A percentile compares a stretch with the other conserved stretches of the same genome.
Conservation (phyloP, 176 grass and related monocot genomes). For the Tillandsia leiboldiana region DNA sequence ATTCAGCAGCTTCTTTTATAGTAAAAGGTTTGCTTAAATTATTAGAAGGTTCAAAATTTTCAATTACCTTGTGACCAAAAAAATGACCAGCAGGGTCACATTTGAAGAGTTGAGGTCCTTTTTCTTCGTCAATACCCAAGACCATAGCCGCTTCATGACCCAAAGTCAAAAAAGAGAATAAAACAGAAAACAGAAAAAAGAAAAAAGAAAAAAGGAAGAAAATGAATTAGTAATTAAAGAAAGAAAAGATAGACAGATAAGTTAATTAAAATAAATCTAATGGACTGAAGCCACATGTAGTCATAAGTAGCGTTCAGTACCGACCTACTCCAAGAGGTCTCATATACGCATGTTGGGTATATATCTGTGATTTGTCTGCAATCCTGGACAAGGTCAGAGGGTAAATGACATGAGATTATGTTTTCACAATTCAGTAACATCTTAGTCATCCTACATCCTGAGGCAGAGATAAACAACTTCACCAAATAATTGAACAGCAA, state of each 20-base stretch:
- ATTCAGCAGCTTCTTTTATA: background rate
- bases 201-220: background rate
- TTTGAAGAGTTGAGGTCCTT: constrained; percentile 92
- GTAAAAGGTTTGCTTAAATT: background rate
- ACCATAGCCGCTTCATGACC: constrained; percentile 61
- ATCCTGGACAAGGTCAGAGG: constrained; percentile 36
- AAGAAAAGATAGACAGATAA: background rate
- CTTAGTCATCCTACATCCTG: too few relatives aligned
- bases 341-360: constrained; percentile 99
- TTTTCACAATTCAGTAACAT: too few relatives aligned
- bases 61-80: constrained; percentile 85
- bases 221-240: background rate
- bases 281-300: background rate
- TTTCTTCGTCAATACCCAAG: constrained; percentile 96
- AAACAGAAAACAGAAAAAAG: background rate
- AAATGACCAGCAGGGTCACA: constrained; percentile 97
- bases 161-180: background rate
- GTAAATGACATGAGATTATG: too few relatives aligned
- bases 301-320: constrained; percentile 2
- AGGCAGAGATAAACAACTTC: too few relatives aligned
- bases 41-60: background rate
- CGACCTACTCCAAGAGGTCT: constrained; percentile 94
- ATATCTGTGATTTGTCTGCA: constrained; percentile 97
- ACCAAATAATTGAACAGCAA: too few relatives aligned
- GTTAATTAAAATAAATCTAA: background rate